phyloP scores from a whole-genome alignment of 106 monocot genomes.

The Acanthochlamys bracteata region DNA sequence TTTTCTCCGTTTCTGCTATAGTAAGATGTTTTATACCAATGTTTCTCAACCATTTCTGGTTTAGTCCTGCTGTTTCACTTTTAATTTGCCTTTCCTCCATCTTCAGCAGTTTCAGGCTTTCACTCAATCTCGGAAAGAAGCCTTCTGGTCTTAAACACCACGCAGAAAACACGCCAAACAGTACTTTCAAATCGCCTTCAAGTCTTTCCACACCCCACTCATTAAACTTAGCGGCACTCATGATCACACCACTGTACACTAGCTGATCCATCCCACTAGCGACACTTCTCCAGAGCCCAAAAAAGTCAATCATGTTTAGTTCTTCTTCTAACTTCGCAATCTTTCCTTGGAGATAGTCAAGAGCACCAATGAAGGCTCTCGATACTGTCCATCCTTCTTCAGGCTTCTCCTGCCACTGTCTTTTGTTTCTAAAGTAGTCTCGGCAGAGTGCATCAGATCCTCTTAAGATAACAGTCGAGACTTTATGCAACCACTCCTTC shows the following conservation, averaged over 20 bases:
- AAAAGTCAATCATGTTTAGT: constrained; percentile 65
- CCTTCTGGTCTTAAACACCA: constrained; percentile 93
- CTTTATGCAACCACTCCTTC: constrained; percentile 67
- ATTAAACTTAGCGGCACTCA: constrained; percentile 47
- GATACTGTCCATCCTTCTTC: constrained; percentile 35
- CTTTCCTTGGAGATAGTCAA: constrained; percentile 79
- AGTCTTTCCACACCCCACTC: constrained; percentile 56
- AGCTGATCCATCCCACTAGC: constrained; percentile 61
- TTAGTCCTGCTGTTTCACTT: constrained; percentile 22
- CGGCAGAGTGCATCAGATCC: constrained; percentile 71
- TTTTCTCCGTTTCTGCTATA: constrained; percentile 53
- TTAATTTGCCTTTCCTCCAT: constrained; percentile 43
- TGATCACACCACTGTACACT: constrained; percentile 39
- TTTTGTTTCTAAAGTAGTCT: constrained; percentile 83
- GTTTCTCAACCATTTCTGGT: constrained; percentile 50
- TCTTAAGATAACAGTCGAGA: constrained; percentile 63
- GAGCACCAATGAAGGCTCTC: constrained; percentile 41
- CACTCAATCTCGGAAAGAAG: constrained; percentile 61
- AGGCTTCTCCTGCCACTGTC: constrained; percentile 77
- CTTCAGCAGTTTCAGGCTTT: constrained; percentile 53
- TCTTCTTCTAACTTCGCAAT: constrained; percentile 45
- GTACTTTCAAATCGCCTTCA: constrained; percentile 39
- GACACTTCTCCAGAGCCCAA: constrained; percentile 60
- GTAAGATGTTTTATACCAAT: constrained; percentile 60
- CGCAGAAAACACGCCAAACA: constrained; percentile 56